Evolutionary conservation across 805 yeast genomes (phyloP).

Genomic region (Millerozyma miso): DNA sequence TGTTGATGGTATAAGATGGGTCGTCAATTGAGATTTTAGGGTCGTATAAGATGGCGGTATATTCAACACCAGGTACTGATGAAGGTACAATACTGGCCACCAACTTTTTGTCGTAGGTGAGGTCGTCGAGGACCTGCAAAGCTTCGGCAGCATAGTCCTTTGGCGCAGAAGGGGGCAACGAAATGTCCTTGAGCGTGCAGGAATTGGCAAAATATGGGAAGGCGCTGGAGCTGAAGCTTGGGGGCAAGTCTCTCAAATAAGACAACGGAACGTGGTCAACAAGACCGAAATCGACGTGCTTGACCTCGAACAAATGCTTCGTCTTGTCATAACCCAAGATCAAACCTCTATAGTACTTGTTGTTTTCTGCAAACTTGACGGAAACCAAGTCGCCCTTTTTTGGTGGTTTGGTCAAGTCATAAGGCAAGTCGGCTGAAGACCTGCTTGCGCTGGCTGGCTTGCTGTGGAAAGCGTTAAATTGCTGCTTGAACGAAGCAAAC

Average conservation of each 20-base stretch:
- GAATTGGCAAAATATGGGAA: constrained; percentile 54
- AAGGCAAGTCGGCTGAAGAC: constrained; percentile 35
- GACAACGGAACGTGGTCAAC: constrained; percentile 40
- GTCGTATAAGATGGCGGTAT: constrained; percentile 52
- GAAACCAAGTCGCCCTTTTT: constrained; percentile 58
- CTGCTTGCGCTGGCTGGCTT: constrained; percentile 33
- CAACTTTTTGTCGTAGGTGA: constrained; percentile 47
- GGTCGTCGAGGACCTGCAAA: constrained; percentile 49
- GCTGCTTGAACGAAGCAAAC: constrained; percentile 42
- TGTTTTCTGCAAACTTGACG: constrained; percentile 48
- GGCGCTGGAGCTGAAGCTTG: constrained; percentile 36
- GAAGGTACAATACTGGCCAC: constrained; percentile 50
- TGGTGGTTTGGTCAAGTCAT: constrained; percentile 35
- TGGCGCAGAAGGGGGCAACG: constrained; percentile 54
- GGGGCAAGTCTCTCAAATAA: constrained; percentile 50
- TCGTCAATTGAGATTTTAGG: constrained; percentile 50
- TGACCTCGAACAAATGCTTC: constrained; percentile 43
- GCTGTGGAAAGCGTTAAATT: constrained; percentile 43
- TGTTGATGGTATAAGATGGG: constrained; percentile 56
- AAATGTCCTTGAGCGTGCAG: constrained; percentile 49
- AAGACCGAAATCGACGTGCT: constrained; percentile 61
- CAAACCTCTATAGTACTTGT: constrained; percentile 56
- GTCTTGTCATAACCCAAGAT: constrained; percentile 45
- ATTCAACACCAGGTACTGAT: constrained; percentile 40
- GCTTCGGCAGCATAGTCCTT: constrained; percentile 54